Percentiles rank a stretch among this genome's conserved stretches.
Evolutionary conservation across 1,139 yeast genomes (phyloP).

Genomic region (Kodamaea plutei): DNA sequence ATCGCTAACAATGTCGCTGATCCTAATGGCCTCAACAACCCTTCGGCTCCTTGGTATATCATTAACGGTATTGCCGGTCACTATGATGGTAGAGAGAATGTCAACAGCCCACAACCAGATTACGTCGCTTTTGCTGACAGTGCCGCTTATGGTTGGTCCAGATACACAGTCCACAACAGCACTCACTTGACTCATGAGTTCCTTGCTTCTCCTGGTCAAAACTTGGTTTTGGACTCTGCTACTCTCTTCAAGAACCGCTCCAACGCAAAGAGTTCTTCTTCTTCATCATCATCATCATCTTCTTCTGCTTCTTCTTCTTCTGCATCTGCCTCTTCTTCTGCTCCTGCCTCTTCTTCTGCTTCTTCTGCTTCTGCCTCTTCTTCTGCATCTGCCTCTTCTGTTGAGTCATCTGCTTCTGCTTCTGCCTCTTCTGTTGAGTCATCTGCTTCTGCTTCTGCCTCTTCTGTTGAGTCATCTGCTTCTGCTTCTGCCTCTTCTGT

Average conservation of each 20-base stretch:
- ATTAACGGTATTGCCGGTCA: constrained; percentile 7
- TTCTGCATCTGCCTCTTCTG: too few species aligned
- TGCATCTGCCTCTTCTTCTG: too few species aligned
- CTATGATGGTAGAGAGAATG: constrained; percentile 4
- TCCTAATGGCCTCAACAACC: constrained; percentile 6
- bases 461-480: too few species aligned
- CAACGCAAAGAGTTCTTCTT: too few species aligned
- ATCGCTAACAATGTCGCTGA: constrained; percentile 2
- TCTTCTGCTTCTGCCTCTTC: too few species aligned
- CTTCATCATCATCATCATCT: too few species aligned
- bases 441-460: too few species aligned
- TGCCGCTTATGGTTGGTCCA: constrained; percentile 5
- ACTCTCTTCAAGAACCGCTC: constrained; percentile 6
- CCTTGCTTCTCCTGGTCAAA: constrained; percentile 3
- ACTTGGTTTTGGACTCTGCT: constrained; percentile 4
- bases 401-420: too few species aligned
- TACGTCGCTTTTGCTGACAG: constrained; percentile 4
- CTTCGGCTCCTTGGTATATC: constrained; percentile 6
- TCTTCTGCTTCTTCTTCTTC: too few species aligned
- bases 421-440: too few species aligned
- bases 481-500: too few species aligned
- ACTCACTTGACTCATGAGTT: constrained; percentile 6
- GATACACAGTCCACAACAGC: constrained; percentile 5
- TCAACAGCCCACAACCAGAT: constrained; percentile 1
- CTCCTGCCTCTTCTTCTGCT: too few species aligned